Conservation (phyloP, 805 yeast genomes). For the Pichia eremophila region DNA sequence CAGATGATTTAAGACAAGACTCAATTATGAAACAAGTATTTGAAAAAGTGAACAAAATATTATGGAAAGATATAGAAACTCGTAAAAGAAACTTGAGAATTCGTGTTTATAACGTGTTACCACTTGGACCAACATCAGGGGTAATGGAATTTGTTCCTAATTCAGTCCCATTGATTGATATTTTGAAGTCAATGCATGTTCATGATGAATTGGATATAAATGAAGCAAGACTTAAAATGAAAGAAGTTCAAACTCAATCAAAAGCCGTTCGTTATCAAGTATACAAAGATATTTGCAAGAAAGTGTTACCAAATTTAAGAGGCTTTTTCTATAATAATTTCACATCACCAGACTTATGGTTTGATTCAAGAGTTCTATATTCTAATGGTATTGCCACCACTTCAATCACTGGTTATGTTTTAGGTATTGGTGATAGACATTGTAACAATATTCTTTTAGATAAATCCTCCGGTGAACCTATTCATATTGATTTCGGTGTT, state of each 20-base stretch:
- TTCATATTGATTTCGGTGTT: slow-evolving; percentile 93
- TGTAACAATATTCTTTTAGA: slow-evolving; percentile 86
- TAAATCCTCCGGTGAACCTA: slow-evolving; percentile 74
- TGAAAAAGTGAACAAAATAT: slow-evolving; percentile 66
- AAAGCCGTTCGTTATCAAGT: slow-evolving; percentile 33
- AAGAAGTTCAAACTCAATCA: slow-evolving; percentile 40
- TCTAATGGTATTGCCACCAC: slow-evolving; percentile 73
- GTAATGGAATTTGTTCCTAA: slow-evolving; percentile 81
- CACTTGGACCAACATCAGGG: slow-evolving; percentile 82
- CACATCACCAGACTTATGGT: slow-evolving; percentile 66
- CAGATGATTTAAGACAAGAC: slow-evolving; percentile 92
- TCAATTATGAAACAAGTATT: slow-evolving; percentile 97
- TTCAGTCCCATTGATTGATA: slow-evolving; percentile 62
- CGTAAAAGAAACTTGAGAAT: slow-evolving; percentile 49
- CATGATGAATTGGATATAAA: slow-evolving; percentile 39
- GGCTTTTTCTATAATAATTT: slow-evolving; percentile 63
- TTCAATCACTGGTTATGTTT: slow-evolving; percentile 77
- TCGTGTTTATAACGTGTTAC: slow-evolving; percentile 82
- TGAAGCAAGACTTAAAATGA: slow-evolving; percentile 59
- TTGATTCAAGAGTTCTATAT: slow-evolving; percentile 50
- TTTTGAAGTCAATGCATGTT: slow-evolving; percentile 56
- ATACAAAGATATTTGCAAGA: slow-evolving; percentile 38
- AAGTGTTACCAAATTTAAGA: slow-evolving; percentile 59
- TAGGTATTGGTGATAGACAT: slow-evolving; percentile 95
- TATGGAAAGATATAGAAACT: slow-evolving; percentile 47